A percentile compares a stretch with the other conserved stretches of the same genome.
phyloP scores from a whole-genome alignment of 2,329 filamentous ascomycete species.

The Trichophyton schoenleinii region DNA sequence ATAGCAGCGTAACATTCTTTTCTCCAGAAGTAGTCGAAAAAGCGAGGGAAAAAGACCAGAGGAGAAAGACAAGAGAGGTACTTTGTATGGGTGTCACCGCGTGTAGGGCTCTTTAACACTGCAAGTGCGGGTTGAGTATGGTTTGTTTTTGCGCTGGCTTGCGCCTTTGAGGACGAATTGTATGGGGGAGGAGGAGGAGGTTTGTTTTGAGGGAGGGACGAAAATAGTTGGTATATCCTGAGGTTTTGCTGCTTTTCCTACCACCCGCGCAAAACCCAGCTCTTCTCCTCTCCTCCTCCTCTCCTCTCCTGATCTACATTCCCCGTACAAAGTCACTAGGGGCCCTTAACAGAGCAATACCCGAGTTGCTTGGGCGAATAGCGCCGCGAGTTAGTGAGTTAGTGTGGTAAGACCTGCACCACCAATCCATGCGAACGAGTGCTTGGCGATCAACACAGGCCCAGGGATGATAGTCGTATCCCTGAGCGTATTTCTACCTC shows the following conservation, averaged over 20 bases:
- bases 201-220: neutral
- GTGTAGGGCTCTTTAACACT: neutral
- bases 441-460: neutral
- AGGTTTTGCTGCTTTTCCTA: neutral
- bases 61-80: neutral
- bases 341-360: neutral
- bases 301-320: conserved; percentile 1
- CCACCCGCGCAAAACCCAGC: neutral
- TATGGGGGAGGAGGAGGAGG: too few relatives aligned
- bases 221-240: neutral
- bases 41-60: neutral
- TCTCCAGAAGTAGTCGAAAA: neutral
- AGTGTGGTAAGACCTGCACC: conserved; percentile 3
- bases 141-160: neutral
- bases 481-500: neutral
- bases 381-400: neutral
- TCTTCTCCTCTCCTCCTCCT: neutral
- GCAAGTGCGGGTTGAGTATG: neutral
- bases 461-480: neutral
- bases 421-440: conserved; percentile 1
- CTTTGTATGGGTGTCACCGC: neutral
- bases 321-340: neutral
- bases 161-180: neutral
- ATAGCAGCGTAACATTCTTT: neutral
- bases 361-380: neutral